Evolutionary conservation across 768 basidiomycete genomes (phyloP).

Genomic region (Gloeostereum incarnatum): DNA sequence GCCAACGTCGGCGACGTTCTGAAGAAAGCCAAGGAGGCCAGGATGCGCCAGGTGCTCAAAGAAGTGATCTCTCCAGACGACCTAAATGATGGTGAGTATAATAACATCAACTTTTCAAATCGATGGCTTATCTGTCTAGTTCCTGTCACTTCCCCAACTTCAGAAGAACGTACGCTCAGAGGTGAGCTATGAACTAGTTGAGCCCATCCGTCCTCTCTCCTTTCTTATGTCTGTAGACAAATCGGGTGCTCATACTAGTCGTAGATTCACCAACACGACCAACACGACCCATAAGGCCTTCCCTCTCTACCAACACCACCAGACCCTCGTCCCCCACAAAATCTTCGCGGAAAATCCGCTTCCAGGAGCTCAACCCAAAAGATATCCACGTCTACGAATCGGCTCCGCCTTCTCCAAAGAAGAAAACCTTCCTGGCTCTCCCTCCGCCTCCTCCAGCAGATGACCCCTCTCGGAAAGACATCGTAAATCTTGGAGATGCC

Average conservation of each 20-base stretch:
- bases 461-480: too few species aligned
- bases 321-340: conserved; percentile 53
- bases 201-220: conserved; percentile 2
- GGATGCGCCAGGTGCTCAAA: conserved; percentile 22
- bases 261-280: too few species aligned
- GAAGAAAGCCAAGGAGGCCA: conserved; percentile 39
- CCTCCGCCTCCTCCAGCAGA: conserved; percentile 33
- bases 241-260: too few species aligned
- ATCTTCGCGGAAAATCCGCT: conserved; percentile 51
- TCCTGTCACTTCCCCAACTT: conserved; percentile 3
- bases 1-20: conserved; percentile 54
- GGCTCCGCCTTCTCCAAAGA: conserved; percentile 66
- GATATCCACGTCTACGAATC: conserved; percentile 82
- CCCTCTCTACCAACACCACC: conserved; percentile 38
- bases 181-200: neutral
- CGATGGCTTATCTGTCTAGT: neutral
- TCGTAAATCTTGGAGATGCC: too few species aligned
- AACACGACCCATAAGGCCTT: conserved; percentile 31
- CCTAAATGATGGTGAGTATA: neutral
- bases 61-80: conserved; percentile 1
- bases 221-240: too few species aligned
- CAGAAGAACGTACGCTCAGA: neutral
- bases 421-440: conserved; percentile 43
- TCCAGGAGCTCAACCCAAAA: conserved; percentile 64
- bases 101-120: conserved; percentile 1